These are phyloP conservation scores for Calcarisporium arbuscula DNA, from an alignment of 2,329 filamentous ascomycete genomes.

Conservation along the genomic window DNA sequence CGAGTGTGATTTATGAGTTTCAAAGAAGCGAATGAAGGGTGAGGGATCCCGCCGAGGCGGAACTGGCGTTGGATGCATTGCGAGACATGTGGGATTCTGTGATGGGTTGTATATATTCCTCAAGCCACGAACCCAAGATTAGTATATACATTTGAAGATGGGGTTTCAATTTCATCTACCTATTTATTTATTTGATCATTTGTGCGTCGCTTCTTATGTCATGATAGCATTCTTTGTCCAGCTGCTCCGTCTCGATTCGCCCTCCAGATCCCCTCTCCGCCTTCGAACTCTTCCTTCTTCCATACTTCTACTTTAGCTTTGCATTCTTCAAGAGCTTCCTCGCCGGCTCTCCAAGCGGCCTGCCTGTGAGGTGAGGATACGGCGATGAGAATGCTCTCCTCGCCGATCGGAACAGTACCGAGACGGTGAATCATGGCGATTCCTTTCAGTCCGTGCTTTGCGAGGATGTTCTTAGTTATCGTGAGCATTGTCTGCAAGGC, in stretches of 20 bases:
- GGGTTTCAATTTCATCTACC: too few species aligned
- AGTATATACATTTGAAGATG: too few species aligned
- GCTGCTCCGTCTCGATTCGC: constrained; percentile 71
- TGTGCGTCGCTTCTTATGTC: constrained; percentile 3
- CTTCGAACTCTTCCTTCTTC: constrained; percentile 86
- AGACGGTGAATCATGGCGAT: constrained; percentile 81
- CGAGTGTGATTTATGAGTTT: too few species aligned
- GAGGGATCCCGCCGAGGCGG: too few species aligned
- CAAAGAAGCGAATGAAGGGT: too few species aligned
- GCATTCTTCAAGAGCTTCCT: constrained; percentile 81
- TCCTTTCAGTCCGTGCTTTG: constrained; percentile 60
- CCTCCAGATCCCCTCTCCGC: constrained; percentile 75
- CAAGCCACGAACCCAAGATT: too few species aligned
- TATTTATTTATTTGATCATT: too few species aligned
- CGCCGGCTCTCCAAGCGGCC: constrained; percentile 80
- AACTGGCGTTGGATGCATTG: too few species aligned
- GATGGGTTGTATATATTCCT: too few species aligned
- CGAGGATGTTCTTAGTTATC: constrained; percentile 52
- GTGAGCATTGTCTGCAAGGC: constrained; percentile 62
- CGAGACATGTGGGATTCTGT: too few species aligned
- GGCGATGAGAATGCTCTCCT: constrained; percentile 88
- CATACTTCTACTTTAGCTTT: constrained; percentile 90
- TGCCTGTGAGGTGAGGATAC: constrained; percentile 78
- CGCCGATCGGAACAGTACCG: constrained; percentile 79
- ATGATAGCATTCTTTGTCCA: constrained; percentile 40